Evolutionary conservation across 2,329 filamentous ascomycete species (phyloP).

Genomic region (Rachicladosporium sp.): DNA sequence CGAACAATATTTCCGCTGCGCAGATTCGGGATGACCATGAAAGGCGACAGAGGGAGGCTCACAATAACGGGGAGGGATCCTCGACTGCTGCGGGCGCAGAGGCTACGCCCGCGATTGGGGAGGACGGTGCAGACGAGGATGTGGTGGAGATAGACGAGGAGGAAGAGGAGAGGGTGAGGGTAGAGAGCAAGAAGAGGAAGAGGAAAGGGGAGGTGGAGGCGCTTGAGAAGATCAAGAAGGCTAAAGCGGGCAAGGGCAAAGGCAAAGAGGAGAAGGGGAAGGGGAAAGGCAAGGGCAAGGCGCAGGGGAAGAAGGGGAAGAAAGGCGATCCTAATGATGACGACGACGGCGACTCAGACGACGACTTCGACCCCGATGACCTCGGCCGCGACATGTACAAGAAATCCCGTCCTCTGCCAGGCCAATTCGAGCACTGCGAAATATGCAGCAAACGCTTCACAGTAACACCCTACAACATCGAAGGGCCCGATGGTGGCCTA

Average conservation of each 20-base stretch:
- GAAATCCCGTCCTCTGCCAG: slow-evolving; percentile 52
- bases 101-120: background rate
- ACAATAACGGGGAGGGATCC: slow-evolving; percentile 5
- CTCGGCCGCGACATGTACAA: slow-evolving; percentile 41
- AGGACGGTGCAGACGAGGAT: slow-evolving; percentile 17
- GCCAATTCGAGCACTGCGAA: slow-evolving; percentile 81
- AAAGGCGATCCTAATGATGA: slow-evolving; percentile 29
- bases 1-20: slow-evolving; percentile 59
- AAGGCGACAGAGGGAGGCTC: slow-evolving; percentile 39
- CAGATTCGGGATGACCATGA: slow-evolving; percentile 50
- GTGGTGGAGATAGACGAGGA: slow-evolving; percentile 15
- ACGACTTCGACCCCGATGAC: slow-evolving; percentile 21
- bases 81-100: slow-evolving; percentile 18
- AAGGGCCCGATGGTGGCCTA: slow-evolving; percentile 72
- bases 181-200: slow-evolving; percentile 32
- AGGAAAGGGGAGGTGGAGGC: slow-evolving; percentile 44
- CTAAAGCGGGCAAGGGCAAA: slow-evolving; percentile 14
- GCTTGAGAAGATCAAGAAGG: slow-evolving; percentile 27
- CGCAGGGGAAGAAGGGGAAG: slow-evolving; percentile 31
- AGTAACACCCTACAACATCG: slow-evolving; percentile 77
- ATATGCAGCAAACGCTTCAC: slow-evolving; percentile 80
- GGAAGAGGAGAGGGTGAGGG: slow-evolving; percentile 25
- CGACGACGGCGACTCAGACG: slow-evolving; percentile 31
- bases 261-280: slow-evolving; percentile 30
- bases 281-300: slow-evolving; percentile 37